Evolutionary conservation across 305 asterid genomes (phyloP), one percentile per base, ranked within the genome.

Genomic region (Fraxinus ornus): DNA sequence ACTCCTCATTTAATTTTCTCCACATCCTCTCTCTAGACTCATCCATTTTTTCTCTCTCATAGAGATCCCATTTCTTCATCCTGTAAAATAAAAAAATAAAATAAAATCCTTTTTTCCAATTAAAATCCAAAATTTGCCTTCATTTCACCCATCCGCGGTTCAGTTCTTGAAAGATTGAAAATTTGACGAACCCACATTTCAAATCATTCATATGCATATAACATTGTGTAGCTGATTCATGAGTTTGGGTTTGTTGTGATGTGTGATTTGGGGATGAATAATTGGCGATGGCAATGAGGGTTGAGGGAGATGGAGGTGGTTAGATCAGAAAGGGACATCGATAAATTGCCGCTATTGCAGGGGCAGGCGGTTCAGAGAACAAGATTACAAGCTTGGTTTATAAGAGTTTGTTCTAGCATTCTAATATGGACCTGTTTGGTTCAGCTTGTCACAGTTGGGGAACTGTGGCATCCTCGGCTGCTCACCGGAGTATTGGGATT

Each of bases 381-480:
- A 30, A 88, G 95, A 78, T 86, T 96, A 84, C 93, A 89, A 85
- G 91, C 92, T 83, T 96, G 97, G 98, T 96, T 94, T 79, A 89
- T 94, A 84, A 91, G 97, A 88, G 90, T 94, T 80, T 96, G 98
- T 87, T 91, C 95, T 70, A 90, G 94, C 84, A 93, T 96, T 88
- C 88, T 96, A 66, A 91, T 96, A 84, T 94, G 99, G 98, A 91
- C 98, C 49, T 91, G 99, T 86, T 87, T 94, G 93, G 92, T 91
- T 83, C 98, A 94, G 85, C 92, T 94, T 73, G 90, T 93, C 79
- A 90, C 97, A 12, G 97, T 96, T 78, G 91, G 90, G 78, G 93
- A 93, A 87, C 92, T 95, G 26, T 96, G 98, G 97, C 94, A 90
- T 79, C 99, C 97, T 37, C 93, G 83, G 37, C 75, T 90, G 81